Evolutionary conservation across 306 rosid species (phyloP).

Genomic region (Crotalaria pallida): DNA sequence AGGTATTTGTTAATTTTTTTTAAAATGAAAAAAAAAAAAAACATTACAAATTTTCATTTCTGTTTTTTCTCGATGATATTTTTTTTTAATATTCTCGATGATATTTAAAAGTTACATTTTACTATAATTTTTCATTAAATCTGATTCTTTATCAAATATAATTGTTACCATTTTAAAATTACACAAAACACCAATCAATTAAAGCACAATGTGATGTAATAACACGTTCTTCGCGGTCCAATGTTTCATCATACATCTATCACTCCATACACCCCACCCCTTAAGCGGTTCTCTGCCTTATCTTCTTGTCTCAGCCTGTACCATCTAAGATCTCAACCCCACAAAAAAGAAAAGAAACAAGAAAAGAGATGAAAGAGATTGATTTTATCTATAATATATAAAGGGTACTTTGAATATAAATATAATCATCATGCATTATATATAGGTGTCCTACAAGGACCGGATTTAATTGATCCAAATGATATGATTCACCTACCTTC

Average conservation of each 20-base stretch:
- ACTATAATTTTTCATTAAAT: no score
- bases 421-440: slow-evolving; percentile 1
- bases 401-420: neutral
- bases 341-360: neutral
- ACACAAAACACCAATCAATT: slow-evolving; percentile 9
- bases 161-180: neutral
- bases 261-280: no score
- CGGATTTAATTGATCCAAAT: neutral
- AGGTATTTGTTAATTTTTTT: no score
- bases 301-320: neutral
- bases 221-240: neutral
- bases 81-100: no score
- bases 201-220: neutral
- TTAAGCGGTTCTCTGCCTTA: neutral
- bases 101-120: no score
- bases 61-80: no score
- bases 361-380: neutral
- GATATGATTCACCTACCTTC: neutral
- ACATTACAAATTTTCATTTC: no score
- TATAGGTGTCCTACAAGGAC: slow-evolving; percentile 8
- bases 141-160: no score
- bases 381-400: slow-evolving; percentile 11
- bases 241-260: slow-evolving; percentile 1
- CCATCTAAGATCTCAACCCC: neutral
- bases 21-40: no score